Evolutionary conservation across 78 protist genomes (phyloP), one percentile per base, ranked within the genome.

Genomic region (Dictyostelium citrinum): DNA sequence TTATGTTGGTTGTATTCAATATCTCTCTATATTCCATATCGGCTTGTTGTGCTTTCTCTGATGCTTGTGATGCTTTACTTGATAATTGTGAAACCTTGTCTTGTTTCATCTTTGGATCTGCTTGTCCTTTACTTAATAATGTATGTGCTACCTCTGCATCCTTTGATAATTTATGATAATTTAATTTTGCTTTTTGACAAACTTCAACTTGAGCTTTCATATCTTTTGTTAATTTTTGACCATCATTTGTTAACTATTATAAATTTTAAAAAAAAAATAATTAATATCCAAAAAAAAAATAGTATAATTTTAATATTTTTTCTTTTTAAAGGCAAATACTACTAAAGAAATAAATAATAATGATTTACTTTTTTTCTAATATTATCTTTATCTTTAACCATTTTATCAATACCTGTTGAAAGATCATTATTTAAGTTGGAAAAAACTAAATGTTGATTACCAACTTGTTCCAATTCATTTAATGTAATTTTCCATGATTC

Each of bases 91-190:
- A 72, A 31, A 90, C 86, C 39, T 90, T 90, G 51, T 90, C 90
- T 61, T 81, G 88, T 61, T 90, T 90, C 90, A 81, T 90, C 60
- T 90, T 90, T 82, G 94, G 94, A 55, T 90, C 94, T 20, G 90
- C 94, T 77, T 90, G 94, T n/a, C 90, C 93, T 37, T 78, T 90
- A 17, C 46, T 81, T 27, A 90, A 81, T 33, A 72, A n/a, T 27
- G 76, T 81, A 20, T 90, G 93, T 70, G 84, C 90, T 24, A 82
- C n/a, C 35, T 93, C 96, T 10, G 93, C 93, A 8, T 93, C 96
- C n/a, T 84, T 78, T 46, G 93, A 74, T n/a, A 93, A 67, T 74
- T 45, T 93, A 80, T 79, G 84, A 83, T 85, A 93, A 61, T 93
- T 93, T 72, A 43, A 14, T 84, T 93, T 93, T 10, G 96, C 85